Evolutionary conservation across 345 rosid species (phyloP).

Genomic region (Arabis alpina): DNA sequence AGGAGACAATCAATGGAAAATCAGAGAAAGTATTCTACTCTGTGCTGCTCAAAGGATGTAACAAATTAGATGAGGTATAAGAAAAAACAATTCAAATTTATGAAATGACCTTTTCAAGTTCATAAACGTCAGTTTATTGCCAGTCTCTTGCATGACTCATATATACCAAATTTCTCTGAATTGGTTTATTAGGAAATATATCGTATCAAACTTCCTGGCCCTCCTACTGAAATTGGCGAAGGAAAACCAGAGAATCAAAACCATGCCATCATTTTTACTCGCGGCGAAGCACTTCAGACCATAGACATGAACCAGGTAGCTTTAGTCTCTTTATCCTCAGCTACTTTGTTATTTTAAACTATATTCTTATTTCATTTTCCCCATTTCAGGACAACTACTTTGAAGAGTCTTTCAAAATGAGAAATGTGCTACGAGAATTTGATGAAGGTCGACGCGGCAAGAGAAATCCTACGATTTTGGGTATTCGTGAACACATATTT

Average conservation of each 20-base stretch:
- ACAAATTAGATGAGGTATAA: constrained; percentile 75
- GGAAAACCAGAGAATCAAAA: constrained; percentile 99
- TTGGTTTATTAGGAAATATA: constrained; percentile 75
- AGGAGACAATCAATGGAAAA: constrained; percentile 60
- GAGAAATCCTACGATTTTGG: constrained; percentile 84
- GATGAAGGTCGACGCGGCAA: constrained; percentile 50
- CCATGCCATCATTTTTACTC: constrained; percentile 97
- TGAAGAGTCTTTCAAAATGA: constrained; percentile 98
- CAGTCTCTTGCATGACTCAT: background rate
- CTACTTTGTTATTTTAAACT: constrained; percentile 19
- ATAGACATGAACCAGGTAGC: constrained; percentile 97
- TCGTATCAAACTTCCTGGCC: constrained; percentile 96
- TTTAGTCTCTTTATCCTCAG: constrained; percentile 27
- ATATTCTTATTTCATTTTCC: constrained; percentile 21
- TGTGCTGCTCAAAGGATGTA: constrained; percentile 89
- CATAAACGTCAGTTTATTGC: background rate
- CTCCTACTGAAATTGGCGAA: constrained; percentile 92
- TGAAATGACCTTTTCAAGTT: background rate
- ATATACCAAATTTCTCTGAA: constrained; percentile 8
- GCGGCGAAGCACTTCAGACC: constrained; percentile 98
- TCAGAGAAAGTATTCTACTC: constrained; percentile 71
- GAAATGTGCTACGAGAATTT: constrained; percentile 90
- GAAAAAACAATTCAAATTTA: too few relatives aligned
- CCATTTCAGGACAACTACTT: constrained; percentile 87
- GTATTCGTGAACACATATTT: constrained; percentile 95